These are phyloP conservation scores for Noccaea bulbosa DNA, from an alignment of 345 rosid genomes.

Conservation along the genomic window DNA sequence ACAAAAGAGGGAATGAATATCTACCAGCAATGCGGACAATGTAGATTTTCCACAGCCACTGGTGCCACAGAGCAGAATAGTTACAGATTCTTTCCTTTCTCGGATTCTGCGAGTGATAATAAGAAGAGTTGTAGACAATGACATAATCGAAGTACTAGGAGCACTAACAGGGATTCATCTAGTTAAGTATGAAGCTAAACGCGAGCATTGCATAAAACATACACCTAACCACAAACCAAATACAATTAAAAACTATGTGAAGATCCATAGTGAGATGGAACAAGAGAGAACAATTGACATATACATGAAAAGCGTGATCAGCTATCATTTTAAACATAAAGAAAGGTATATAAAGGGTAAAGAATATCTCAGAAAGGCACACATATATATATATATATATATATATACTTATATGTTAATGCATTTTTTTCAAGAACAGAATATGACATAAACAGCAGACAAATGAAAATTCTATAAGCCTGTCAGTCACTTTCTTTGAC, in stretches of 20 bases:
- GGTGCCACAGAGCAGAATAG: constrained; percentile 96
- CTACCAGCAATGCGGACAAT: constrained; percentile 97
- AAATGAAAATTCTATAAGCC: constrained; percentile 32
- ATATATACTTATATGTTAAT: not conserved
- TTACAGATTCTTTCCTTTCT: constrained; percentile 96
- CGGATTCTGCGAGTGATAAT: constrained; percentile 71
- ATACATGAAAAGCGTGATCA: not conserved
- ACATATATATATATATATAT: not conserved
- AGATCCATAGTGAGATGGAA: not conserved
- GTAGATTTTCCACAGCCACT: constrained; percentile 99
- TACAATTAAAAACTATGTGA: not conserved
- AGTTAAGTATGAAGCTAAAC: constrained; percentile 4
- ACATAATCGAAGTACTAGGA: constrained; percentile 7
- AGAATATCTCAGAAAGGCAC: constrained; percentile 12
- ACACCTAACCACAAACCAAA: not conserved
- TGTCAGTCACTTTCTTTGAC: constrained; percentile 4
- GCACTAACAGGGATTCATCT: not conserved
- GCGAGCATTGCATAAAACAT: not conserved
- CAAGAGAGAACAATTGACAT: not conserved
- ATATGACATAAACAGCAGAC: not conserved
- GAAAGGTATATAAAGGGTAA: not conserved
- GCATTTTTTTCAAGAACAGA: not conserved
- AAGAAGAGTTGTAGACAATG: not conserved
- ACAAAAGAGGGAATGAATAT: constrained; percentile 33
- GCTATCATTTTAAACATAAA: not conserved